Base-by-base conservation (phyloP, 495 filamentous ascomycete genomes). In the Pyrenula aspistea region DNA sequence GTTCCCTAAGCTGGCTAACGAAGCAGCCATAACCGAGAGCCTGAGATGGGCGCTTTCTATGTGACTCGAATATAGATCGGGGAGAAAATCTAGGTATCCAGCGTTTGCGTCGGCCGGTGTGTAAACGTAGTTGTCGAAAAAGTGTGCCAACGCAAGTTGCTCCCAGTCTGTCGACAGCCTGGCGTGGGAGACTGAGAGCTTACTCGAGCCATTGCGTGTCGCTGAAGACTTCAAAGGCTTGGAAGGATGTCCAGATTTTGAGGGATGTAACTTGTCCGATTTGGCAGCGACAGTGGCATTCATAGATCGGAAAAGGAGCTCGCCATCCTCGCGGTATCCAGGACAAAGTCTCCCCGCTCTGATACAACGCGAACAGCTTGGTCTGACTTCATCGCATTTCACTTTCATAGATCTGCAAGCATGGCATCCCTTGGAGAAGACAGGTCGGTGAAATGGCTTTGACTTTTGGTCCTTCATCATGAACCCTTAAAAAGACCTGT, bases 371-470 rank as follows among this genome's bases (percentile, higher is more conserved):
- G 4, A 4, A 15, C 31, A 42, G 8, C 15, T 15, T 42, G 31
- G 31, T 15, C 15, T 42, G 31, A 4, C 31, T 15, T 42, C 31
- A 42, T 42, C 31, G 31, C 31, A 42, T 42, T 15, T 42, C 31
- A 42, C 31, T 15, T 42, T 42, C 31, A 42, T 42, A 4, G 31
- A 42, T 15, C 31, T 42, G 31, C 31, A 42, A 15, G 31, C 31
- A 42, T 42, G 53, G 19, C 51, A 21, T 22, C 22, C 12, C 24
- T 56, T 49, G 55, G 56, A 58, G 36, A 55, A 61, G n/a, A 15
- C 11, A 21, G 47, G 55, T 20, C 59, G 10, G 10, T 50, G 11
- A 2, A 51, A 23, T 2, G 22, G 31, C 56, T 55, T 55, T 12
- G n/a, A 2, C 1, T 58, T 24, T 3, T 24, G 42, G 21, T 50